Conservation (phyloP, 2,329 filamentous ascomycete genomes). For the Torrubiella hemipterigena region DNA sequence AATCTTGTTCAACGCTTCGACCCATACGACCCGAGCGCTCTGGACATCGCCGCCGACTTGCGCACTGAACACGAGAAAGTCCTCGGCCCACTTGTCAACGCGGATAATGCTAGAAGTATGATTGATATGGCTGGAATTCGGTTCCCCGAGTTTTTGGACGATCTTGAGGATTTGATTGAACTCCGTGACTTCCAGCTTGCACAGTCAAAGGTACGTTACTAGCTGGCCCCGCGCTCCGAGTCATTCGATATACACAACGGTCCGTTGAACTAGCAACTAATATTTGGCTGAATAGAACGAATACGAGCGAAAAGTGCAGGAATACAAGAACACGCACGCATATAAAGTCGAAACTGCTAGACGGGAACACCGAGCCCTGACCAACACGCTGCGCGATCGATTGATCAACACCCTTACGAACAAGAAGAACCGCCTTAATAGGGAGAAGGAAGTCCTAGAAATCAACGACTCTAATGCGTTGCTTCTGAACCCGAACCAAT, state of each 20-base stretch:
- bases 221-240: background rate
- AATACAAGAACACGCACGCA: conserved; percentile 45
- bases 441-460: conserved; percentile 57
- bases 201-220: conserved; percentile 57
- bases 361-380: conserved; percentile 47
- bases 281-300: conserved; percentile 34
- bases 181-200: conserved; percentile 74
- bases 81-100: conserved; percentile 23
- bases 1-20: conserved; percentile 76
- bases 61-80: conserved; percentile 42
- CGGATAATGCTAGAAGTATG: conserved; percentile 39
- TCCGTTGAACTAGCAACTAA: background rate
- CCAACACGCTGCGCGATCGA: conserved; percentile 51
- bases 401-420: conserved; percentile 52
- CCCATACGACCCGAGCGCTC: conserved; percentile 59
- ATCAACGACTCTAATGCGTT: conserved; percentile 55
- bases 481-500: conserved; percentile 56
- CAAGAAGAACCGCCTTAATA: conserved; percentile 51
- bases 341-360: conserved; percentile 52
- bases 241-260: background rate
- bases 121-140: conserved; percentile 69
- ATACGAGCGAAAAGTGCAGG: conserved; percentile 48
- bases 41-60: conserved; percentile 59
- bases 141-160: conserved; percentile 74
- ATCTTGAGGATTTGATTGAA: conserved; percentile 81